These are phyloP conservation scores for Phytophthora fragariae DNA, from an alignment of 352 stramenopile genomes.

Conservation along the genomic window DNA sequence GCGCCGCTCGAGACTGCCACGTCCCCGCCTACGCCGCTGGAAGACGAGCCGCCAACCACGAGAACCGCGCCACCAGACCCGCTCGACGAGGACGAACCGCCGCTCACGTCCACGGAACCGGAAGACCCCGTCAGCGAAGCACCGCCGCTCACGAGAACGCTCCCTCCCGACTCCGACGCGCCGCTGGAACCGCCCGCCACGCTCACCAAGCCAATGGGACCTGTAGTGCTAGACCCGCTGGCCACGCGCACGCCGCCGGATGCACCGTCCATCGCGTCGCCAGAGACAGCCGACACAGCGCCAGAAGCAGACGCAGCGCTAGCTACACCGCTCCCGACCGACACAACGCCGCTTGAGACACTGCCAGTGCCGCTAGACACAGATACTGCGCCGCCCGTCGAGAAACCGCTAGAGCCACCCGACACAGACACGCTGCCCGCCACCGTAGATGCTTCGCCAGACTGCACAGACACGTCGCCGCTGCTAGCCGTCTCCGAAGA, in stretches of 20 bases:
- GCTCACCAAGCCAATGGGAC: slow-evolving; percentile 16
- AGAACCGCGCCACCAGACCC: slow-evolving; percentile 12
- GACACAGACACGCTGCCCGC: slow-evolving; percentile 14
- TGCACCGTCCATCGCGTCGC: too few species aligned
- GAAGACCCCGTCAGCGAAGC: background rate
- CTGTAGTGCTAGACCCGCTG: background rate
- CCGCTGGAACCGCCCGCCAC: too few species aligned
- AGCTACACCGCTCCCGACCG: slow-evolving; percentile 16
- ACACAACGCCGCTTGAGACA: slow-evolving; percentile 25
- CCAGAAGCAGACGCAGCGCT: background rate
- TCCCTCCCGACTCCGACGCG: too few species aligned
- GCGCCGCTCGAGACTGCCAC: slow-evolving; percentile 35
- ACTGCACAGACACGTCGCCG: too few species aligned
- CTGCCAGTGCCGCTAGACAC: slow-evolving; percentile 32
- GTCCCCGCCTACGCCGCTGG: slow-evolving; percentile 29
- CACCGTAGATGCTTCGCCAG: slow-evolving; percentile 4
- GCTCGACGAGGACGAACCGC: slow-evolving; percentile 14
- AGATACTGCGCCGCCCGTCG: slow-evolving; percentile 1
- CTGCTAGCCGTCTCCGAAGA: too few species aligned
- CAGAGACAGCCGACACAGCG: too few species aligned
- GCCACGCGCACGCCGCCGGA: too few species aligned
- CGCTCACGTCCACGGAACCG: too few species aligned
- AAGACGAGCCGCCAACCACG: slow-evolving; percentile 28
- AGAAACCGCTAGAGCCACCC: slow-evolving; percentile 1
- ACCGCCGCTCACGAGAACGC: slow-evolving; percentile 20